Base-by-base conservation (phyloP, 306 rosid genomes). In the Rubus idaeus region DNA sequence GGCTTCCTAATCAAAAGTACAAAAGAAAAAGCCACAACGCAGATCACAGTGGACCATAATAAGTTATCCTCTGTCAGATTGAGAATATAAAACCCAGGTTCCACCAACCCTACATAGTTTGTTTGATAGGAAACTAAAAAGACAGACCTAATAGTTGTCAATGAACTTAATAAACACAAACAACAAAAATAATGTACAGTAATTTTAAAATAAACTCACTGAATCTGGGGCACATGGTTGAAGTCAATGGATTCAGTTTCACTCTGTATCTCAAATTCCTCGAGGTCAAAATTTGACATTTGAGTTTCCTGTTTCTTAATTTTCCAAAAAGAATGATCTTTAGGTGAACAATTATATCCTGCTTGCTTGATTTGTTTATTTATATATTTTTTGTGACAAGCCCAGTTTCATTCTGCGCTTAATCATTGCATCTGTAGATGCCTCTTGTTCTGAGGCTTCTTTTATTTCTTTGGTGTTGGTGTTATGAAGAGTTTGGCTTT, bases 401-500 rank as follows among this genome's bases (percentile, higher is more conserved):
- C 13, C 39, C 53, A 67, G 26, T 45, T 57, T 11, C 23, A 16
- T 52, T 16, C 23, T 14, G 46, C 23, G 46, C 74, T 30, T 70
- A 30, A 13, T 26, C 16, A 23, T 23, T 70, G 61, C 47, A 26
- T 45, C 23, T 8, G 55, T 47, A 69, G 39, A 11, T 14, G 23
- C 21, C 71, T 13, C 41, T 26, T 21, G 41, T 17, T 37, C 18
- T 40, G 20, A 64, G 23, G 49, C 26, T 40, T 39, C 5, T 9
- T 64, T 39, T 7, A 16, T 64, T 10, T 17, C 44, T 6, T 62
- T 62, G n/a, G 8, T 63, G 41, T 37, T 37, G 6, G 9, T 71
- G 75, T 51, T 17, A 7, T 17, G 44, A 49, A 71, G 61, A 71
- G 45, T 70, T 70, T 70, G 62, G 26, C 46, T 35, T 50, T 70